Base-by-base conservation (phyloP, 768 basidiomycete species). In the Tricholoma furcatifolium region DNA sequence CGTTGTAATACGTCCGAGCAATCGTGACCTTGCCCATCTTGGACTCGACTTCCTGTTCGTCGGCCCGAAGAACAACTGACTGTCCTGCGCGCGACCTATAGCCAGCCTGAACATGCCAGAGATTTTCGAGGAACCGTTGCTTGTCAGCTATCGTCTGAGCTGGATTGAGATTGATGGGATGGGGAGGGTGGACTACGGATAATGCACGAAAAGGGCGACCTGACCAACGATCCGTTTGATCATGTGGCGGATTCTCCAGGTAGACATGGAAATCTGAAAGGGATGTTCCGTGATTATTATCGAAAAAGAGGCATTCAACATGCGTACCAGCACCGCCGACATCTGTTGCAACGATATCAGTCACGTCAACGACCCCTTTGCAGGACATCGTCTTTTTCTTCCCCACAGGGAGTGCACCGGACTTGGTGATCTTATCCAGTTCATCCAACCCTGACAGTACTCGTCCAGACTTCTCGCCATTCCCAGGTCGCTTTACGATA, bases 61-160 rank as follows among this genome's bases (percentile, higher is more conserved):
- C 81, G 4, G 88, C 77, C 56, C 78, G 76, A 12, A 92, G 71
- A 9, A 87, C 82, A 15, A 89, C 84, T 2, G 88, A 88, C 62
- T 88, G 87, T 0, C 87, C 88, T 7, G 77, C 69, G 47, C 82
- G 81, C 2, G 91, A 81, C 52, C 94, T 77, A 59, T 88, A 88
- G 43, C 78, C 82, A 7, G 92, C 92, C 65, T 98, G 94, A 20
- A 85, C 85, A 39, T 79, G 79, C 94, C 94, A 98, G 10, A 98
- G 70, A 64, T 93, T 93, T 58, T 93, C 85, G 30, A 98, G 69
- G 64, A 98, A 98, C 8, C 88, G 81, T 36, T 78, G 77, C 68
- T 95, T 96, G 65, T 90, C 88, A 6, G 64, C 65, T 51, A 82
- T 77, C 4, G 84, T 81, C 48, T 81, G 78, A 0, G 72, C 69